Conservation (phyloP, 1,139 yeast species). For the Candida sp. region DNA sequence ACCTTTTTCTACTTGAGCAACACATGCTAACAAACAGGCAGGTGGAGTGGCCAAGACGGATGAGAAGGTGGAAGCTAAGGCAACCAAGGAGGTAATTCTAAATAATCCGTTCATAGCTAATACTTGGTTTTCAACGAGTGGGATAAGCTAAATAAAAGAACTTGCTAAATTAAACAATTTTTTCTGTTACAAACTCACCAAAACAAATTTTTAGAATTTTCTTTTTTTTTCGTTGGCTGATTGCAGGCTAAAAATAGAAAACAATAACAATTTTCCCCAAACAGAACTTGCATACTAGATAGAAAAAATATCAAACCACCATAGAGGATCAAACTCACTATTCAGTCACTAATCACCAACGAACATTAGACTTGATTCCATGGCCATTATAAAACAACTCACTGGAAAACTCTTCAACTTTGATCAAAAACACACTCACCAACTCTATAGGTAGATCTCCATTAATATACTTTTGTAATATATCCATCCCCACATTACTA, state of each 20-base stretch:
- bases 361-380: constrained; percentile 37
- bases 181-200: too few relatives aligned
- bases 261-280: background rate
- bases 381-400: constrained; percentile 42
- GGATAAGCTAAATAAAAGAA: background rate
- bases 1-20: constrained; percentile 60
- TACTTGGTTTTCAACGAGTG: background rate
- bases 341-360: constrained; percentile 17
- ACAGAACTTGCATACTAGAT: background rate
- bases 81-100: constrained; percentile 42
- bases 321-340: too few relatives aligned
- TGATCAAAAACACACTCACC: constrained; percentile 35
- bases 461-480: constrained; percentile 46
- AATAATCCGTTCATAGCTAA: background rate
- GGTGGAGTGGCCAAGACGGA: constrained; percentile 73
- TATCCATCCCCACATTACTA: constrained; percentile 46
- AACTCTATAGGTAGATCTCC: constrained; percentile 49
- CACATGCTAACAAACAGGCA: constrained; percentile 89
- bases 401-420: constrained; percentile 33
- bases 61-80: constrained; percentile 48
- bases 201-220: background rate
- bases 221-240: background rate
- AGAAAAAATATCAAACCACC: too few relatives aligned
- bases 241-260: background rate
- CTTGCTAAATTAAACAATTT: too few relatives aligned